These are phyloP conservation scores for Goniomonas avonlea DNA, from an alignment of 78 protist species.

Conservation along the genomic window DNA sequence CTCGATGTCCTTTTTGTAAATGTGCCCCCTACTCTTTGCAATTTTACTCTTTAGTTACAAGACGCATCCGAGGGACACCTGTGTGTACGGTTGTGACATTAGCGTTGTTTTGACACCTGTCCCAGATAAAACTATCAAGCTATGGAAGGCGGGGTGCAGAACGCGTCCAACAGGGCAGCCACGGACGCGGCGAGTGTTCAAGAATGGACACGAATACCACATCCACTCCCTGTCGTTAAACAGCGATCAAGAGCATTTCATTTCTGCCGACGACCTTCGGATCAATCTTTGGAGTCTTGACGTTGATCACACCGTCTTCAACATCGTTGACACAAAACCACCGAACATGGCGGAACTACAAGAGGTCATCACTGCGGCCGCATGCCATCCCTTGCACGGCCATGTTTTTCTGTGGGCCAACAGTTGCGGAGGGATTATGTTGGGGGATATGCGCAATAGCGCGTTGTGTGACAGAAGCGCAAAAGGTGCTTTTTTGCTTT, in stretches of 20 bases:
- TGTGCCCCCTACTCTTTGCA: no score
- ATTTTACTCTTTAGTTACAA: no score
- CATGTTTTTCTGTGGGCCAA: conserved; percentile 56
- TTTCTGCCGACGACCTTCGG: conserved; percentile 94
- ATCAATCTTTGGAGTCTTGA: conserved; percentile 93
- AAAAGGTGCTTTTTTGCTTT: no score
- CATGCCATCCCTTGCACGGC: conserved; percentile 91
- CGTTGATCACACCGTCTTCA: conserved; percentile 50
- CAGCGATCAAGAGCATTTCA: conserved; percentile 73
- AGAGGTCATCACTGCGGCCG: conserved; percentile 91
- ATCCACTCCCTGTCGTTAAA: conserved; percentile 84
- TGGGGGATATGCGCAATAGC: conserved; percentile 66
- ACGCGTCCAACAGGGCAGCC: no score
- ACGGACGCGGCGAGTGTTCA: conserved; percentile 57
- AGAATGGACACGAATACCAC: conserved; percentile 95
- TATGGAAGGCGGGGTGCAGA: conserved; percentile 86
- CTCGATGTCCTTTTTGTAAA: no score
- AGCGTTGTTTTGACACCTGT: no score
- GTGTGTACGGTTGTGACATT: no score
- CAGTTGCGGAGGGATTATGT: conserved; percentile 53
- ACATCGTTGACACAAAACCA: conserved; percentile 94
- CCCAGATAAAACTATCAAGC: conserved; percentile 96
- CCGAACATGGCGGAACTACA: conserved; percentile 92
- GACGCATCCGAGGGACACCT: no score
- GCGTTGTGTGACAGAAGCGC: conserved; percentile 75